A percentile compares a stretch with the other conserved stretches of the same genome.
Conservation (phyloP, 2,329 filamentous ascomycete species). For the Aspergillus persii region DNA sequence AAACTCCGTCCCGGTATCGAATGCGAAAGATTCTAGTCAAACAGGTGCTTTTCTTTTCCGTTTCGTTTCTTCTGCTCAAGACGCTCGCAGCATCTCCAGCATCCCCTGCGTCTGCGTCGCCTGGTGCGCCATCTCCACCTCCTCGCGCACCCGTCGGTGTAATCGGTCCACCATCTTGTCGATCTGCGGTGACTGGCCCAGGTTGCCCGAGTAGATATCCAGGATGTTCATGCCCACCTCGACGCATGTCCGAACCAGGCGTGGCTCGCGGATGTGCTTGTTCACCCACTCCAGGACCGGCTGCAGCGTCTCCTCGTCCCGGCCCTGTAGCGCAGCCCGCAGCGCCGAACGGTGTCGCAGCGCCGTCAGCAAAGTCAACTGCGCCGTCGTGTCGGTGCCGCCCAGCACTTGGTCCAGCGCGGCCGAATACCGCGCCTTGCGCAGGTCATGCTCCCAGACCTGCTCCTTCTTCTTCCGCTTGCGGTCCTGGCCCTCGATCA, state of each 20-base stretch:
- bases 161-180: slow-evolving; percentile 68
- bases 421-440: slow-evolving; percentile 71
- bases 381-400: slow-evolving; percentile 55
- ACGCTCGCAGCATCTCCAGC: slow-evolving; percentile 67
- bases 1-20: slow-evolving; percentile 22
- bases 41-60: slow-evolving; percentile 1
- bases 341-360: slow-evolving; percentile 85
- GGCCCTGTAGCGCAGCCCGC: slow-evolving; percentile 71
- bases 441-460: slow-evolving; percentile 76
- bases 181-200: slow-evolving; percentile 71
- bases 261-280: slow-evolving; percentile 76
- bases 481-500: slow-evolving; percentile 69
- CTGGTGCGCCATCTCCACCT: slow-evolving; percentile 79
- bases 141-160: slow-evolving; percentile 67
- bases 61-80: neutral
- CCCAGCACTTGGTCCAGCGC: slow-evolving; percentile 79
- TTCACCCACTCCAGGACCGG: slow-evolving; percentile 82
- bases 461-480: slow-evolving; percentile 65
- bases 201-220: slow-evolving; percentile 81
- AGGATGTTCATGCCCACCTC: slow-evolving; percentile 80
- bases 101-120: slow-evolving; percentile 82
- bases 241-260: slow-evolving; percentile 75
- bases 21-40: slow-evolving; percentile 6
- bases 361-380: slow-evolving; percentile 77
- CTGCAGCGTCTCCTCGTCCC: slow-evolving; percentile 77